phyloP scores from a whole-genome alignment of 2,329 filamentous ascomycete species.

The Remersonia thermophila region DNA sequence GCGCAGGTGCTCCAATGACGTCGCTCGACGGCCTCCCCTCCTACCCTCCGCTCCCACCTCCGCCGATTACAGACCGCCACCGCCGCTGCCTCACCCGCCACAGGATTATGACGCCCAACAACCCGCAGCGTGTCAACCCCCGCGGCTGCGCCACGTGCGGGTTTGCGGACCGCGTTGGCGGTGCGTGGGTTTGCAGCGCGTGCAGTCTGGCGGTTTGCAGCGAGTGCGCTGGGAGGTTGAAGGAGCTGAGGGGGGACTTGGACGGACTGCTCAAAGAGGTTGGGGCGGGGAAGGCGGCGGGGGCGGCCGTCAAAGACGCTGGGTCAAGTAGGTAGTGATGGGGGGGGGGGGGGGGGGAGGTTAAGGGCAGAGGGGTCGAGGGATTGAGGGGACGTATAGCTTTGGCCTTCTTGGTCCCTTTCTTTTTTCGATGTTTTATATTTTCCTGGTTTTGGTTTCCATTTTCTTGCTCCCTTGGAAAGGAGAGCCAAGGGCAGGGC shows the following conservation, averaged over 20 bases:
- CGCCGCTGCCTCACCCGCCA: constrained; percentile 38
- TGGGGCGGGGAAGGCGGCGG: constrained; percentile 13
- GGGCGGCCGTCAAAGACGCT: too few relatives aligned
- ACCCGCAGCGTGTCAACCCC: constrained; percentile 37
- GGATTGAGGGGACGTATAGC: too few relatives aligned
- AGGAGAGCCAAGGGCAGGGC: too few relatives aligned
- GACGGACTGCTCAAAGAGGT: constrained; percentile 27
- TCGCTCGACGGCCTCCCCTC: constrained; percentile 22
- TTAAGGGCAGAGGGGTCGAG: too few relatives aligned
- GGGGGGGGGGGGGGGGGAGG: too few relatives aligned
- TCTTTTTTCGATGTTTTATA: too few relatives aligned
- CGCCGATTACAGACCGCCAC: constrained; percentile 28
- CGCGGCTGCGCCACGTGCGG: constrained; percentile 42
- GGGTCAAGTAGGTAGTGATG: too few relatives aligned
- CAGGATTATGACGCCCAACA: constrained; percentile 33
- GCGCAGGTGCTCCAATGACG: too few relatives aligned
- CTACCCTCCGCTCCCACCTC: constrained; percentile 26
- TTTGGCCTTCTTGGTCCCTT: too few relatives aligned
- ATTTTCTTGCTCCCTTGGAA: too few relatives aligned
- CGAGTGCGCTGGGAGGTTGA: constrained; percentile 32
- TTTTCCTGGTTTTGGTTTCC: too few relatives aligned
- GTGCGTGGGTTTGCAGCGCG: constrained; percentile 31
- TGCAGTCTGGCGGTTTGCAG: constrained; percentile 15
- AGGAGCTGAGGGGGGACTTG: constrained; percentile 31
- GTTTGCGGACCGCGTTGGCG: constrained; percentile 14